Evolutionary conservation across 257 asterid species (phyloP), one percentile per base, ranked within the genome.

Genomic region (Scutellaria barbata): DNA sequence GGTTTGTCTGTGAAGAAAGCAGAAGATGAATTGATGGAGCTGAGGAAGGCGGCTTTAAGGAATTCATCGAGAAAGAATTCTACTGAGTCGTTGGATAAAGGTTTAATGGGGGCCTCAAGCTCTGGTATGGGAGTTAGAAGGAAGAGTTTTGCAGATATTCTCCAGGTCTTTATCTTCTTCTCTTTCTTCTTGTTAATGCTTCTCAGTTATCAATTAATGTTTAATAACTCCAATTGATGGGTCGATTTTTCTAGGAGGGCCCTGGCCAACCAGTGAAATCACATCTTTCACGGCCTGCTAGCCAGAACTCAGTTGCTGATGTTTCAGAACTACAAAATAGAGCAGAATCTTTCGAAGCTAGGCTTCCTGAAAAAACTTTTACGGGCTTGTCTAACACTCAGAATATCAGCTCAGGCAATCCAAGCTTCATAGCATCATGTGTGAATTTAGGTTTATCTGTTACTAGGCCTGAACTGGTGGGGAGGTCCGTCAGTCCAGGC

Each of bases 61-160:
- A 90, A 88, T 74, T 63, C 81, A 17, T 86, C 94, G 1, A 66
- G 83, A 47, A 86, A 81, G 63, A 86, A 67, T 72, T 90, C 96
- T 22, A 53, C 87, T 0, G 90, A 90, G 39, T 77, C 77, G 54
- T 71, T 81, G 52, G 86, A 85, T 9, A 84, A 74, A 68, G 78
- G 72, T 48, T 63, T 74, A 53, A 65, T 50, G 20, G 80, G 82
- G 67, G 76, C 74, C 11, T 75, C 86, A 8, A 73, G 82, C 67
- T 63, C 88, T 70, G 96, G 91, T 72, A 77, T 87, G 84, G 88
- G 89, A 8, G 77, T 13, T 39, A 81, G 90, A 78, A 81, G 88
- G 76, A 92, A 92, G 85, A 92, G 98, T 53, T 89, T 92, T 71
- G 98, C 96, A n/a, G 96, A 92, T 74, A 85, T 89, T 30, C 80